Conservation (phyloP, 176 grass and related monocot species). For the Carex littledalei region DNA sequence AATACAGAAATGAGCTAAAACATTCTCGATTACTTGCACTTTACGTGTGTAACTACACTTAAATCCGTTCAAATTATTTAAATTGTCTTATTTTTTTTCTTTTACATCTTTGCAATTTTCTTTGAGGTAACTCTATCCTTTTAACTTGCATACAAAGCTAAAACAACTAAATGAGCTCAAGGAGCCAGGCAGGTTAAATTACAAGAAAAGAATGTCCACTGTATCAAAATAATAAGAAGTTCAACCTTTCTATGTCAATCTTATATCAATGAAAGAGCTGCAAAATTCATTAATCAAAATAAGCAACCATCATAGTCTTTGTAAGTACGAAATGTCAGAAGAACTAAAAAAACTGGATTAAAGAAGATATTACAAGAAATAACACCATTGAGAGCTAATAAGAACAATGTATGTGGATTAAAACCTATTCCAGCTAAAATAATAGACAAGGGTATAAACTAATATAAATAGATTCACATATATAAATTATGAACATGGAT, state of each 20-base stretch:
- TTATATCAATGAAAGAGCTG: not conserved
- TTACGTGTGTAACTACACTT: not conserved
- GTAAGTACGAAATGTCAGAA: not conserved
- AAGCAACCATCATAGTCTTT: not conserved
- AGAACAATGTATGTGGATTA: not conserved
- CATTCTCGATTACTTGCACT: not conserved
- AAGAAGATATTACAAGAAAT: not conserved
- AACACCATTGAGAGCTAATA: not conserved
- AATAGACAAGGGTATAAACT: constrained; percentile 1
- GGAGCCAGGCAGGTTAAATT: not conserved
- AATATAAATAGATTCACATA: not conserved
- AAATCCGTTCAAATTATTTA: not conserved
- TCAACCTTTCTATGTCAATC: not conserved
- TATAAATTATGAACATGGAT: not conserved
- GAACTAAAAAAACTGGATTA: not conserved
- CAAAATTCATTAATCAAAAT: not conserved
- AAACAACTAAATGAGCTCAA: not conserved
- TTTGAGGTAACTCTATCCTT: not conserved
- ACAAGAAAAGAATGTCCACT: not conserved
- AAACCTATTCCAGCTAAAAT: not conserved
- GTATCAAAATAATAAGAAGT: not conserved
- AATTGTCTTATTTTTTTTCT: not conserved
- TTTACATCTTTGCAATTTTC: not conserved
- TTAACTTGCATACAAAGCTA: not conserved
- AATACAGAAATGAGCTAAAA: not conserved